phyloP scores from a whole-genome alignment of 2,329 filamentous ascomycete genomes.

The Chaetomiaceae sp. region DNA sequence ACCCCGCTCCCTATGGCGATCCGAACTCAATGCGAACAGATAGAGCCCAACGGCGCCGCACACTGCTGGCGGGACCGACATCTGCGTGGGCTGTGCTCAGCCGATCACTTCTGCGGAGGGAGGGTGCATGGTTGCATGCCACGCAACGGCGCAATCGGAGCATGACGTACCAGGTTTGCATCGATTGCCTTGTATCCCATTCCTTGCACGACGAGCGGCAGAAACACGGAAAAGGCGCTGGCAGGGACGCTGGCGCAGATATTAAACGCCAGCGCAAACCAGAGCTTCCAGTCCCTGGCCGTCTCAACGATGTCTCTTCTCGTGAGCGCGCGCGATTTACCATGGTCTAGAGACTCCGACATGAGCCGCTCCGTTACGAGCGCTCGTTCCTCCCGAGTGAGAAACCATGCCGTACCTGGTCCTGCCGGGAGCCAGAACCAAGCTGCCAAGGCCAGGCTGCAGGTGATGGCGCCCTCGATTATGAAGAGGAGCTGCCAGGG shows the following conservation, averaged over 20 bases:
- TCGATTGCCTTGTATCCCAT: conserved; percentile 28
- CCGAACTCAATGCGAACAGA: conserved; percentile 31
- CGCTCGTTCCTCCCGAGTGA: conserved; percentile 34
- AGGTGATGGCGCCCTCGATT: conserved; percentile 40
- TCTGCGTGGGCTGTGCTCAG: conserved; percentile 18
- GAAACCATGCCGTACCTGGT: conserved; percentile 37
- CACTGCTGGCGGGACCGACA: conserved; percentile 33
- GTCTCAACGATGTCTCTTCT: conserved; percentile 33
- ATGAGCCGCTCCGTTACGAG: conserved; percentile 34
- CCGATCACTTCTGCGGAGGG: background rate
- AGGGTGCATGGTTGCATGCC: no score
- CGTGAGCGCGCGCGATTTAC: conserved; percentile 6
- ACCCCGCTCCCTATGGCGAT: conserved; percentile 30
- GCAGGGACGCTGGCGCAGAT: conserved; percentile 33
- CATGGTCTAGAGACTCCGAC: background rate
- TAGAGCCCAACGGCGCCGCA: conserved; percentile 31
- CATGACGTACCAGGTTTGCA: conserved; percentile 27
- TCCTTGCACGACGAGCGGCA: conserved; percentile 33
- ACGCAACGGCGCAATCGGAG: background rate
- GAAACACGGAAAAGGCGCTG: conserved; percentile 33
- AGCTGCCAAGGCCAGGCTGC: conserved; percentile 36
- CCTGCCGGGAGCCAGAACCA: conserved; percentile 37
- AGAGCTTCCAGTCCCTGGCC: conserved; percentile 35
- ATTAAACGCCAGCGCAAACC: conserved; percentile 33
- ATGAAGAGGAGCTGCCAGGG: conserved; percentile 44